phyloP scores from a whole-genome alignment of 371 early-diverging fungal genomes.

The Mortierella sp. region DNA sequence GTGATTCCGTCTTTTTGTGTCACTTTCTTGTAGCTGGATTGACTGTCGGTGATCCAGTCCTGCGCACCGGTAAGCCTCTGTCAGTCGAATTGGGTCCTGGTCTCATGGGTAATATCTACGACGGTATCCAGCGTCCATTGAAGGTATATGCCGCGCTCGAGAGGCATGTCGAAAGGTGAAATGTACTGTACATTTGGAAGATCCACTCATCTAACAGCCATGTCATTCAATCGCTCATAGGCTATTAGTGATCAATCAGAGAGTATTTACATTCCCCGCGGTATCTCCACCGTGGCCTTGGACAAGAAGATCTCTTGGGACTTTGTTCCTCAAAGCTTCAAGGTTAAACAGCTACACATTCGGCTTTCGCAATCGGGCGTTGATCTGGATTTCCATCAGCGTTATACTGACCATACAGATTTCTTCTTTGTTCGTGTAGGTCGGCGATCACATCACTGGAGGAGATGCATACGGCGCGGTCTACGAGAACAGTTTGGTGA shows the following conservation, averaged over 20 bases:
- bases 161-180: neutral
- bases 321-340: slow-evolving; percentile 92
- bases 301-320: slow-evolving; percentile 95
- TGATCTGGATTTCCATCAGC: too few relatives aligned
- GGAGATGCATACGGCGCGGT: slow-evolving; percentile 99
- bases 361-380: too few relatives aligned
- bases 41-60: slow-evolving; percentile 99
- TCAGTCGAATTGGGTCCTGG: slow-evolving; percentile 99
- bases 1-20: slow-evolving; percentile 15
- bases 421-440: slow-evolving; percentile 61
- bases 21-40: slow-evolving; percentile 83
- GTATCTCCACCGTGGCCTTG: slow-evolving; percentile 97
- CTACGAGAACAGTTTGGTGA: slow-evolving; percentile 96
- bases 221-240: slow-evolving; percentile 49
- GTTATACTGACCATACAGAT: too few relatives aligned
- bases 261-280: slow-evolving; percentile 99
- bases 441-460: slow-evolving; percentile 97
- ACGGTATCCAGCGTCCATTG: slow-evolving; percentile 99
- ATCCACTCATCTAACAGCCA: too few relatives aligned
- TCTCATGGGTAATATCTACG: slow-evolving; percentile 98
- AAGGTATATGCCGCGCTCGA: slow-evolving; percentile 62
- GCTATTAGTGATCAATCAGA: slow-evolving; percentile 93
- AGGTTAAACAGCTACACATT: slow-evolving; percentile 58
- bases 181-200: too few relatives aligned
- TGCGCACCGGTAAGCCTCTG: slow-evolving; percentile 97